Base-by-base conservation (phyloP, 495 filamentous ascomycete species). In the Lophiotrema nucula region DNA sequence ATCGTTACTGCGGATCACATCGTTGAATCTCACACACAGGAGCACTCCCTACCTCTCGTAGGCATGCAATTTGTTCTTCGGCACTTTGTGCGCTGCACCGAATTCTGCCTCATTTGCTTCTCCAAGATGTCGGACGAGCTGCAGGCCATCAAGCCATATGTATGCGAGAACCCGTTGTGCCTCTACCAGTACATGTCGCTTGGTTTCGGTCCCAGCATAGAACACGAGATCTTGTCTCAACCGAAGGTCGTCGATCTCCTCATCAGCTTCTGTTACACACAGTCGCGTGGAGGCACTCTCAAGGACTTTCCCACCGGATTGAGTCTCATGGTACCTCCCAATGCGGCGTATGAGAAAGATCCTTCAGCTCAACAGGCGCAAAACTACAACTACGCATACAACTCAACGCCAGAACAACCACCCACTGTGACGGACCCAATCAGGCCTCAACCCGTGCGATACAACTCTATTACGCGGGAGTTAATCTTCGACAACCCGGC, bases 121-220 rank as follows among this genome's bases (percentile, higher is more conserved):
- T 80, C 81, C 64, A 87, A 80, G 65, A 77, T 89, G 26, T 68
- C 81, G n/a, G 79, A 78, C 4, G 80, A 82, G 5, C 87, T 95
- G 43, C 88, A 92, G 62, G 87, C 92, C n/a, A 74, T 97, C 39
- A 92, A 90, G 56, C 92, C 92, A 0, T 96, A 93, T 64, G 90
- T 96, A 18, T 97, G 92, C 76, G 83, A 81, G 24, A 81, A 83
- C 18, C 80, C 79, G 2, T 77, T 97, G 6, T 97, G 92, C 66
- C 74, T 96, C 1, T 93, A 90, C 61, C 92, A 97, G 66, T 96
- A 95, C 73, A 88, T 96, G 82, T 79, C 80, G n/a, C 77, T 93
- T 23, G 90, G 89, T 0, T 85, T 96, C 69, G 92, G 92, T 0
- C 86, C 89, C 1, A 88, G 83, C 65, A 81, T 96, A 52, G 91